phyloP scores from a whole-genome alignment of 2,329 filamentous ascomycete genomes.

The Arachnopeziza araneosa region DNA sequence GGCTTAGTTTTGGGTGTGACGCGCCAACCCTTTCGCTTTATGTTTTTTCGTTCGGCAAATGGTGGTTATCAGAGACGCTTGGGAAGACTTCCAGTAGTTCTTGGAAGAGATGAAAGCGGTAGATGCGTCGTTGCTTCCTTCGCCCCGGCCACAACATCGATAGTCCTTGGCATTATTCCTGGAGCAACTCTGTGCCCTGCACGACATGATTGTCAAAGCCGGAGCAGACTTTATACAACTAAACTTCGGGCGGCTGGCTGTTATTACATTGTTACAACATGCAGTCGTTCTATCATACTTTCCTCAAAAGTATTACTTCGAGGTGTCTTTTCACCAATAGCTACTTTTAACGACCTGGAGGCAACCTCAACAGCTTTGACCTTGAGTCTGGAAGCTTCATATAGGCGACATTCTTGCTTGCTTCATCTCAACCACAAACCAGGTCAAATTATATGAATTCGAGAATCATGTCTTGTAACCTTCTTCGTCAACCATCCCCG shows the following conservation, averaged over 20 bases:
- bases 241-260: neutral
- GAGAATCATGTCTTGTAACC: neutral
- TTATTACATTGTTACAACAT: neutral
- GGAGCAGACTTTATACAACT: neutral
- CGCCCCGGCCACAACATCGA: neutral
- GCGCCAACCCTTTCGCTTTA: no score
- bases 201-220: no score
- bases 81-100: neutral
- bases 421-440: no score
- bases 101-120: neutral
- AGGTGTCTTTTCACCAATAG: neutral
- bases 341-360: no score
- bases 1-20: neutral
- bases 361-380: neutral
- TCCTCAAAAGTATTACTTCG: neutral
- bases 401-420: no score
- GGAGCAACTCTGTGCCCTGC: neutral
- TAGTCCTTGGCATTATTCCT: neutral
- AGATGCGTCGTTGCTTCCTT: neutral
- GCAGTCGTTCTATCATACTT: neutral
- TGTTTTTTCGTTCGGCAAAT: neutral
- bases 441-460: neutral
- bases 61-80: neutral
- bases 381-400: neutral
- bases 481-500: neutral